Conservation (phyloP, 768 basidiomycete genomes). For the Leucocoprinus sp. region DNA sequence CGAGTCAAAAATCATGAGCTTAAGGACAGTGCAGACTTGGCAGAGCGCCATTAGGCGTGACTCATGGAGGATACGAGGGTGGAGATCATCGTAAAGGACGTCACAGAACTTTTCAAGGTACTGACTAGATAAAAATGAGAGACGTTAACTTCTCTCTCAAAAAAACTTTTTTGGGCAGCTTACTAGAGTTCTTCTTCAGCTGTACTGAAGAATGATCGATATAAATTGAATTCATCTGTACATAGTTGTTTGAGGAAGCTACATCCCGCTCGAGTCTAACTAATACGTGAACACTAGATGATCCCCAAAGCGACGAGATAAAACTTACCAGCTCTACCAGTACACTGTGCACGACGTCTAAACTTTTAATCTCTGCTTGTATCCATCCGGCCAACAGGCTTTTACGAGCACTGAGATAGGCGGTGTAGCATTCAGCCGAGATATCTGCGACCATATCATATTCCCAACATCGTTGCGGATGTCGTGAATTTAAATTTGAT, state of each 20-base stretch:
- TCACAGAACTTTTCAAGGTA: conserved; percentile 92
- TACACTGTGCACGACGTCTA: conserved; percentile 74
- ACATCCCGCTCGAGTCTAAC: conserved; percentile 83
- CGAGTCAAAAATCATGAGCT: conserved; percentile 90
- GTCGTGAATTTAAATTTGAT: no score
- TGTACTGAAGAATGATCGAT: conserved; percentile 77
- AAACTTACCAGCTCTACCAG: conserved; percentile 76
- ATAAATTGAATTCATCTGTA: conserved; percentile 82
- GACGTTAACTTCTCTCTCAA: no score
- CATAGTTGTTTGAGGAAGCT: conserved; percentile 89
- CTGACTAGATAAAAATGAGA: no score
- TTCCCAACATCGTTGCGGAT: no score
- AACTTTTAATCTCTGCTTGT: conserved; percentile 70
- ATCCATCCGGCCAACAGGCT: conserved; percentile 65
- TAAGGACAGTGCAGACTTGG: conserved; percentile 92
- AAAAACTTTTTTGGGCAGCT: conserved; percentile 12
- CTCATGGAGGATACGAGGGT: conserved; percentile 93
- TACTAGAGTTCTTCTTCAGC: conserved; percentile 62
- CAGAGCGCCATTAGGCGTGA: conserved; percentile 80
- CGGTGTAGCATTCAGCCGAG: conserved; percentile 77
- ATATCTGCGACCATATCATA: no score
- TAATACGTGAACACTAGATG: not conserved
- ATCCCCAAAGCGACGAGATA: not conserved
- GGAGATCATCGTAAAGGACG: conserved; percentile 89
- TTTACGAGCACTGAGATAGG: conserved; percentile 74